Base-by-base conservation (phyloP, 805 yeast genomes). In the Barnettozyma botsteinii region DNA sequence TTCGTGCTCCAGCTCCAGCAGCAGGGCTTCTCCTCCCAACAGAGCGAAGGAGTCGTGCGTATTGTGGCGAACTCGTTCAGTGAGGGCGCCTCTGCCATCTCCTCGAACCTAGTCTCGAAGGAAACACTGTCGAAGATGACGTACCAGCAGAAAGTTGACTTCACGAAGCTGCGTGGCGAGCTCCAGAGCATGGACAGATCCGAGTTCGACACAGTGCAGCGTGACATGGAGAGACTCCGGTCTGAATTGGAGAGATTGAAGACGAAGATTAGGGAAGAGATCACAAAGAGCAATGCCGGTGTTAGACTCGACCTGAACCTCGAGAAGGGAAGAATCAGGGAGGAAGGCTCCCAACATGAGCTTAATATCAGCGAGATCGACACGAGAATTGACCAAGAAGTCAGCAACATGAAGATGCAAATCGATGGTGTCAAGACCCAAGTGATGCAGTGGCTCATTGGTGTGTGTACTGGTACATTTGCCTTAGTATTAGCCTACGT, bases 381-480 rank as follows among this genome's bases (percentile, higher is more conserved):
- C 57, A 86, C 96, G 4, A 72, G 96, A 48, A 89, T 93, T 40
- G 97, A 93, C 59, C 95, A 93, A 62, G 98, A 93, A 55, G 82
- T 93, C 21, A 82, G 91, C 29, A 91, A 93, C 58, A 85, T 93
- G 77, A 89, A 85, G 62, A 85, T 89, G 71, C 96, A 91, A 63
- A 88, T 93, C 50, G 96, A 93, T 56, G 79, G 86, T 32, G 96
- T 91, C 24, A 93, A 93, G 66, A 86, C 96, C 2, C 97, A 93
- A 60, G 97, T 93, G 36, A 77, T 88, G 81, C 98, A 93, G 64
- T 93, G 98, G 98, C 73, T 93, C 48, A 87, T 93, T 53, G 98
- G 98, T 70, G 97, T 93, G 15, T 85, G 95, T 57, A 89, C 98
- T 2, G 98, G 98, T 83, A 85, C 97, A 1, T 86, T 91, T 64